Evolutionary conservation across 139 green algal genomes (phyloP), one percentile per base, ranked within the genome.

Genomic region (Chlorella vulgaris): DNA sequence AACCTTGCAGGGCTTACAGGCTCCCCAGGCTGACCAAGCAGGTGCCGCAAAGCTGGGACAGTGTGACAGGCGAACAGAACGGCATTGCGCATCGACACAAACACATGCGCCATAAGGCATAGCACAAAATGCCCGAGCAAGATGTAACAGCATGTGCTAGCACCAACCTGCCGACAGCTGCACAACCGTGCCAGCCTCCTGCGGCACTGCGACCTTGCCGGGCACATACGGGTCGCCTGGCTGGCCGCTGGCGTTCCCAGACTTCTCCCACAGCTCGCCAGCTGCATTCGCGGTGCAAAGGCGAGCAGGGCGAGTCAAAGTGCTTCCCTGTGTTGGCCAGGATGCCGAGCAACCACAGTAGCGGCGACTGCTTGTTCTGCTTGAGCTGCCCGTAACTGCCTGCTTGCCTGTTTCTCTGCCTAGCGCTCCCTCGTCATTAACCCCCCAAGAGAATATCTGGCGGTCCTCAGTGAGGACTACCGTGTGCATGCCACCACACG

Each of bases 351-450:
- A 38, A 19, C 21, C 60, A 67, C n/a, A n/a, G n/a, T n/a, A n/a
- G n/a, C n/a, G n/a, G n/a, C n/a, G n/a, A n/a, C n/a, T n/a, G n/a
- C n/a, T n/a, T n/a, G n/a, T n/a, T n/a, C n/a, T n/a, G n/a, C n/a
- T n/a, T n/a, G n/a, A n/a, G n/a, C n/a, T n/a, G 21, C 60, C 60
- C 21, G 10, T 3, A 3, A 36, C 21, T 26, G 21, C 24, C 1
- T 65, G 58, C 39, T 78, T 43, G 74, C 81, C 84, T 19, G 93
- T 95, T 36, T 84, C 70, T 2, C 94, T 86, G 13, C 94, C 94
- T 42, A 98, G 86, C 28, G 91, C 92, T 4, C 94, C 94, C 87
- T 98, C 95, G 68, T 98, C 95, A 78, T 98, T 98, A 28, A 97
- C 93, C 26, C 95, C 95, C 90, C 90, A 96, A 0, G 89, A 92